These are phyloP conservation scores for Colletotrichum gloeosporioides DNA, from an alignment of 2,329 filamentous ascomycete genomes.

Conservation along the genomic window DNA sequence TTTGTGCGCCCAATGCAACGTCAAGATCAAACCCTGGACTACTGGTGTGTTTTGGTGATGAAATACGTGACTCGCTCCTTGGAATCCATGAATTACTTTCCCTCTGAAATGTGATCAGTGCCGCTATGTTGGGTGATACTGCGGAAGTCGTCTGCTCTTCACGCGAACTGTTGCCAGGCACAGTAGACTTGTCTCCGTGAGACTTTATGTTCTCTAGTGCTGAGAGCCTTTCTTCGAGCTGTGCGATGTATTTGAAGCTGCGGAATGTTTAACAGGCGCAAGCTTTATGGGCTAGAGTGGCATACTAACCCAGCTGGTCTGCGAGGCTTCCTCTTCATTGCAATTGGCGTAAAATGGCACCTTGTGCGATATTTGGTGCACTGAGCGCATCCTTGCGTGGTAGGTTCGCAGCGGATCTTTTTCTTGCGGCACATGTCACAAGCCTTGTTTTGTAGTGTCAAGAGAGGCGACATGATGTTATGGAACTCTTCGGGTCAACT, in stretches of 20 bases:
- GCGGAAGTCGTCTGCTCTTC: not conserved
- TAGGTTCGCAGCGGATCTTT: constrained; percentile 33
- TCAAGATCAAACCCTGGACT: not conserved
- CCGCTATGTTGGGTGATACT: not conserved
- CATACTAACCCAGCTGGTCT: not conserved
- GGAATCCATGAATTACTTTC: not conserved
- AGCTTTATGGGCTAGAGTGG: not conserved
- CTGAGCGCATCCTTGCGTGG: constrained; percentile 27
- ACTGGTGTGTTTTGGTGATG: not conserved
- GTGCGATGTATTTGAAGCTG: constrained; percentile 24
- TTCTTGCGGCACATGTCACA: constrained; percentile 33
- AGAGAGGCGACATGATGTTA: not conserved
- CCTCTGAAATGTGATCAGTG: not conserved
- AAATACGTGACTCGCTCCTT: not conserved
- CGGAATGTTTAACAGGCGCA: not conserved
- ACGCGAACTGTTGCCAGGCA: not conserved
- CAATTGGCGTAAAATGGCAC: constrained; percentile 32
- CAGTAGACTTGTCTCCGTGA: not conserved
- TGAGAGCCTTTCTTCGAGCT: constrained; percentile 24
- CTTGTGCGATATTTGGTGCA: constrained; percentile 27
- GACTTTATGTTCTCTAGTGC: constrained; percentile 13
- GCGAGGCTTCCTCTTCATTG: not conserved
- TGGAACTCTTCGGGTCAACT: not conserved
- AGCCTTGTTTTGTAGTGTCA: not conserved
- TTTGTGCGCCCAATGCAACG: not conserved